phyloP scores from a whole-genome alignment of 2,329 filamentous ascomycete species.

The Volutella citrinella region DNA sequence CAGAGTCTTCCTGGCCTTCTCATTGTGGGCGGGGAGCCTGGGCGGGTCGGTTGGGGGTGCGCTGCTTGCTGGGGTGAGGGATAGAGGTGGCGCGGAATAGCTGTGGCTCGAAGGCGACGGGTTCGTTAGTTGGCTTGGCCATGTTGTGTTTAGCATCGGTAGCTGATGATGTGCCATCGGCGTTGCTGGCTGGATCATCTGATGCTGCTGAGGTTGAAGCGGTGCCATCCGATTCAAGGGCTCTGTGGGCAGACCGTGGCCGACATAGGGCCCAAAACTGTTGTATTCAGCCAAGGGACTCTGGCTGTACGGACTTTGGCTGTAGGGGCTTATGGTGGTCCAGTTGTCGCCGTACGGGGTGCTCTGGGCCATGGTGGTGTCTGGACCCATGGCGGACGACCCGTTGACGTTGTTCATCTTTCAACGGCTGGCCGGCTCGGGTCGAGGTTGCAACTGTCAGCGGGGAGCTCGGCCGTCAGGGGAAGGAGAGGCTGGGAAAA shows the following conservation, averaged over 20 bases:
- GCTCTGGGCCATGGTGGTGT: constrained; percentile 29
- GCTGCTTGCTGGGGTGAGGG: constrained; percentile 56
- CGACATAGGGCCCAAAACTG: constrained; percentile 53
- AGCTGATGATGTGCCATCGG: constrained; percentile 57
- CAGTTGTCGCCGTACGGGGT: constrained; percentile 45
- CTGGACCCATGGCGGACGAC: constrained; percentile 29
- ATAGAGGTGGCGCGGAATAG: constrained; percentile 57
- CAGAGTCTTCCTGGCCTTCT: constrained; percentile 77
- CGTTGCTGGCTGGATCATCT: constrained; percentile 30
- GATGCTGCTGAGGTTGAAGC: constrained; percentile 42
- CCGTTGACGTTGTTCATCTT: constrained; percentile 34
- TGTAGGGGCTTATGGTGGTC: constrained; percentile 59
- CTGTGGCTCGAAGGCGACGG: constrained; percentile 50
- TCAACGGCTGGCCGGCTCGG: constrained; percentile 10
- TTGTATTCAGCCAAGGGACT: constrained; percentile 65
- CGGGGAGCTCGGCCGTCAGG: constrained; percentile 3
- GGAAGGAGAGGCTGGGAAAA: constrained; percentile 7
- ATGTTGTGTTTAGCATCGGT: constrained; percentile 69
- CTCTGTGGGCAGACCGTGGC: constrained; percentile 50
- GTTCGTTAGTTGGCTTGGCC: constrained; percentile 81
- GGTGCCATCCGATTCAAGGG: constrained; percentile 53
- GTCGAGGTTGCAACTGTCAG: constrained; percentile 12
- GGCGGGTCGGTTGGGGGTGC: constrained; percentile 39
- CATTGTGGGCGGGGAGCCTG: constrained; percentile 38
- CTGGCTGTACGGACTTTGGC: constrained; percentile 51